Conservation (phyloP, 192 early-diverging fungal genomes). For the Coemansia sp. region DNA sequence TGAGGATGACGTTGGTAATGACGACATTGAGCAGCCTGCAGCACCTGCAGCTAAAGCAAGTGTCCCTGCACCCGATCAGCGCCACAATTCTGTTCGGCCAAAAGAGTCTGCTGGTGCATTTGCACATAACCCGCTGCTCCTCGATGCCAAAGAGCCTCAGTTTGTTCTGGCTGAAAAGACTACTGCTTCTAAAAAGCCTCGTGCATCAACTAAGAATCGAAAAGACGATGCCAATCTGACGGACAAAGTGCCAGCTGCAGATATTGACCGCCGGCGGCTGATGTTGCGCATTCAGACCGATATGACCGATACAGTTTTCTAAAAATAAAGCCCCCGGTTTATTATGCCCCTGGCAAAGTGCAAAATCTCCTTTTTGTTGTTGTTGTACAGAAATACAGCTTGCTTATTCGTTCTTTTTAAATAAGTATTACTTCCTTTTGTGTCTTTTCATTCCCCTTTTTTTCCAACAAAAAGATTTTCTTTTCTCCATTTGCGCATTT, state of each 20-base stretch:
- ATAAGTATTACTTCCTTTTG: no score
- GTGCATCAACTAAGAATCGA: background rate
- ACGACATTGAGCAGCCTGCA: background rate
- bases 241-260: background rate
- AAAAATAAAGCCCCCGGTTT: background rate
- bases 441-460: no score
- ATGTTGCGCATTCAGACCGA: slow-evolving; percentile 44
- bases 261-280: slow-evolving; percentile 15
- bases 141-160: slow-evolving; percentile 18
- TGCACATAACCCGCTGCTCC: slow-evolving; percentile 33
- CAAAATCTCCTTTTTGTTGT: no score
- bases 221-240: background rate
- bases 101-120: slow-evolving; percentile 9
- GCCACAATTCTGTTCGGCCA: no score
- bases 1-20: background rate
- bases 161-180: slow-evolving; percentile 24
- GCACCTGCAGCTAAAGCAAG: background rate
- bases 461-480: no score
- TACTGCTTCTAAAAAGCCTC: slow-evolving; percentile 3
- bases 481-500: no score
- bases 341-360: no score
- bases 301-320: slow-evolving; percentile 3
- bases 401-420: no score
- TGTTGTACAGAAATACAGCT: no score
- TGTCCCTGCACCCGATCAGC: no score